phyloP scores from a whole-genome alignment of 345 rosid genomes.

The Hypericum perforatum region DNA sequence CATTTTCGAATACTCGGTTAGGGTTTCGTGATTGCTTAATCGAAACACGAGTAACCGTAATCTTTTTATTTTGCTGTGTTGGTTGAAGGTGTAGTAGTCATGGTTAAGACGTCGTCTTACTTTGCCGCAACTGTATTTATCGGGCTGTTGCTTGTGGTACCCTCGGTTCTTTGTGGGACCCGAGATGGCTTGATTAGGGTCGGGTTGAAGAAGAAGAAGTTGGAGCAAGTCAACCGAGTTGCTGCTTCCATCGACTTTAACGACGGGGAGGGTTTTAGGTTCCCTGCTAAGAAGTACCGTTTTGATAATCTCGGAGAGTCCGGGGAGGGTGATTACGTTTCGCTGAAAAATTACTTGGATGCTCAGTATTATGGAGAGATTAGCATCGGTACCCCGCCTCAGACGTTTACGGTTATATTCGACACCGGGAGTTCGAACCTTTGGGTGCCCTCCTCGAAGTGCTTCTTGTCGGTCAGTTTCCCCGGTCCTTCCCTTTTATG shows the following conservation, averaged over 20 bases:
- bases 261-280: not conserved
- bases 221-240: conserved; percentile 7
- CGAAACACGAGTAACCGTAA: too few relatives aligned
- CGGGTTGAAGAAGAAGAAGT: conserved; percentile 15
- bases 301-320: not conserved
- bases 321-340: conserved; percentile 20
- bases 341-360: conserved; percentile 46
- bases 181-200: conserved; percentile 15
- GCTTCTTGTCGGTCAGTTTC: conserved; percentile 41
- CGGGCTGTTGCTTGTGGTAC: conserved; percentile 22
- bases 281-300: not conserved
- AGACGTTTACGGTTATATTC: conserved; percentile 42
- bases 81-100: too few relatives aligned
- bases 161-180: conserved; percentile 4
- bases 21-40: too few relatives aligned
- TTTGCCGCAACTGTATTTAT: conserved; percentile 13
- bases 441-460: conserved; percentile 62
- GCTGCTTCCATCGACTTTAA: conserved; percentile 4
- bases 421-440: conserved; percentile 56
- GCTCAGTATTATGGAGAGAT: conserved; percentile 58
- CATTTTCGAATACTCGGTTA: too few relatives aligned
- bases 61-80: too few relatives aligned
- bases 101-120: too few relatives aligned
- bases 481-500: not conserved
- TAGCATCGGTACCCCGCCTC: conserved; percentile 54